Conservation (phyloP, 164 flowering plant genomes). For the Annona squamosa region DNA sequence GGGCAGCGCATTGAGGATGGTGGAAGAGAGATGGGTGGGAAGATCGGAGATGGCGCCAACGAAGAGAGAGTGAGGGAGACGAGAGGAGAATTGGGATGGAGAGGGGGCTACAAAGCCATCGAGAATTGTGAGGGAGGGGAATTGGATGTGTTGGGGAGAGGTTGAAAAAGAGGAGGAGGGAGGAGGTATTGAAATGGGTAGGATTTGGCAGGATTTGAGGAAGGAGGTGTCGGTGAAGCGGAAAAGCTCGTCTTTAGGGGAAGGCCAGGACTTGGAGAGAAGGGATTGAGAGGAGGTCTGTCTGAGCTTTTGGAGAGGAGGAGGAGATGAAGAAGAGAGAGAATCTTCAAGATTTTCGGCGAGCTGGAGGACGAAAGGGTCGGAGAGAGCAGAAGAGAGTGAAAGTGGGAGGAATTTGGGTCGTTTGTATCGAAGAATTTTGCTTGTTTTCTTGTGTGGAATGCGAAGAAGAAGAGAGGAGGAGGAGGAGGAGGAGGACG, state of each 20-base stretch:
- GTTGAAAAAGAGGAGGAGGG: not conserved
- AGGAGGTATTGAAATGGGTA: slow-evolving; percentile 33
- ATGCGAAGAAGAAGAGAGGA: no score
- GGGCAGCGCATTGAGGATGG: slow-evolving; percentile 37
- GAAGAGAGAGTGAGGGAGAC: slow-evolving; percentile 52
- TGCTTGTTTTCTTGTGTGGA: no score
- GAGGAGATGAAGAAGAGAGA: slow-evolving; percentile 18
- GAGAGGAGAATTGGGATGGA: slow-evolving; percentile 18
- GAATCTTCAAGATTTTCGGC: slow-evolving; percentile 90
- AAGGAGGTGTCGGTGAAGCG: slow-evolving; percentile 79
- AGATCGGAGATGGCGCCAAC: slow-evolving; percentile 42
- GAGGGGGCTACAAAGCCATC: slow-evolving; percentile 48
- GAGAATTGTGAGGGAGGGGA: slow-evolving; percentile 38
- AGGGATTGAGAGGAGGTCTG: slow-evolving; percentile 56
- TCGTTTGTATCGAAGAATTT: no score
- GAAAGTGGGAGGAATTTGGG: no score
- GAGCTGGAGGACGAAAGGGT: slow-evolving; percentile 74
- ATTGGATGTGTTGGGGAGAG: slow-evolving; percentile 14
- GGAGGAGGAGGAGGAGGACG: no score
- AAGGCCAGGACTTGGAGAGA: slow-evolving; percentile 76
- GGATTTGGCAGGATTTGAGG: slow-evolving; percentile 46
- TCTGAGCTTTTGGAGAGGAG: slow-evolving; percentile 58
- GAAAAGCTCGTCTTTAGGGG: slow-evolving; percentile 73
- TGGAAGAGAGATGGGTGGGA: slow-evolving; percentile 19
- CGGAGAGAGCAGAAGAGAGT: slow-evolving; percentile 44